phyloP scores from a whole-genome alignment of 352 stramenopile genomes.

The Poterioochromonas sp. region DNA sequence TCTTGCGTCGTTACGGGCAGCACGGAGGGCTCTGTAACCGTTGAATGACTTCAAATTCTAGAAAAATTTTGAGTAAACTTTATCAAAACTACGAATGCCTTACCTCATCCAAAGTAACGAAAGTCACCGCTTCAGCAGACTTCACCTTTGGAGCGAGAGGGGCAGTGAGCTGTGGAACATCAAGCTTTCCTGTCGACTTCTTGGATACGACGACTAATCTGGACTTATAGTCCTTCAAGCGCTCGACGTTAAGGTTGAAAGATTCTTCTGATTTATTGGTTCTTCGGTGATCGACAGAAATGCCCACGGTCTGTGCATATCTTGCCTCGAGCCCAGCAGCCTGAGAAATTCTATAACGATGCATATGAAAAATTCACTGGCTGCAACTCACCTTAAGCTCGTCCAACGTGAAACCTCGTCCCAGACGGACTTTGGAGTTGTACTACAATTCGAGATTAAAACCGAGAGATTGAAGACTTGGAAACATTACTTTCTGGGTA shows the following conservation, averaged over 20 bases:
- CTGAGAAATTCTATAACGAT: too few species aligned
- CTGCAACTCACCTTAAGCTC: slow-evolving; percentile 87
- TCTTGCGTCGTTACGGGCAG: slow-evolving; percentile 4
- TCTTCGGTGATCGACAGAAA: slow-evolving; percentile 94
- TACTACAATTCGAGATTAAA: slow-evolving; percentile 59
- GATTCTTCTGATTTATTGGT: slow-evolving; percentile 94
- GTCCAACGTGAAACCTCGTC: slow-evolving; percentile 95
- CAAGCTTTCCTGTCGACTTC: slow-evolving; percentile 70
- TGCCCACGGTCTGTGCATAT: slow-evolving; percentile 90
- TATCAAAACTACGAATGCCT: not conserved
- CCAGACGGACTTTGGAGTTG: slow-evolving; percentile 91
- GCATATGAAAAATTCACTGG: too few species aligned
- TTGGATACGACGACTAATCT: slow-evolving; percentile 98
- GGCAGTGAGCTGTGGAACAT: slow-evolving; percentile 68
- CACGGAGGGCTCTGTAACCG: not conserved
- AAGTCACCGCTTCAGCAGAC: not conserved
- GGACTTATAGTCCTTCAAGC: slow-evolving; percentile 96
- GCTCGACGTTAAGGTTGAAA: slow-evolving; percentile 87
- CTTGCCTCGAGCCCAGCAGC: slow-evolving; percentile 87
- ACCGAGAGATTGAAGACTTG: not conserved
- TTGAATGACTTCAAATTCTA: slow-evolving; percentile 11
- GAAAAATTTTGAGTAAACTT: not conserved
- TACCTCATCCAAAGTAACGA: not conserved
- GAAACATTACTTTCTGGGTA: slow-evolving; percentile 63
- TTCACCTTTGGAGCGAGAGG: not conserved